Base-by-base conservation (phyloP, 169 alveolate species). In the Plasmodium cynomolgi region DNA sequence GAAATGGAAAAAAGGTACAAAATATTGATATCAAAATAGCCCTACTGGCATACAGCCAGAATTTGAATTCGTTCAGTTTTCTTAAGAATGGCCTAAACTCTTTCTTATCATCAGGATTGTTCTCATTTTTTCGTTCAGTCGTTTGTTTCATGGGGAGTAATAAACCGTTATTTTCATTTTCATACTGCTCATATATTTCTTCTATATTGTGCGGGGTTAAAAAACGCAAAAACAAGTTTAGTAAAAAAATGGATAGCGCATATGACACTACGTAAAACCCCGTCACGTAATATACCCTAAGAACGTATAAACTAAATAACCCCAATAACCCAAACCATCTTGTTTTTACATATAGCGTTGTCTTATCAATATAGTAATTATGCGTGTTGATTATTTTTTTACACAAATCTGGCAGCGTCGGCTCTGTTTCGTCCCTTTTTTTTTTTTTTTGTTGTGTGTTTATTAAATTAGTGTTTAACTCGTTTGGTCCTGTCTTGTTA, bases 61-160 rank as follows among this genome's bases (percentile, higher is more conserved):
- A 98, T 50, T 96, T 95, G 93, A 97, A 98, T 95, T 98, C 99
- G 84, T 96, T 95, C 90, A 98, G 84, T 92, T 98, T 97, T 47
- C 99, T 92, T 86, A 97, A 90, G 84, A 98, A 98, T 17, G 99
- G 99, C 95, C 96, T 96, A 93, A 97, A 98, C 82, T 98, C 99
- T 90, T 95, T 95, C 83, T 88, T 95, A 72, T 94, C 93, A 58
- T 85, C 96, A 23, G 74, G 44, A 54, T 91, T 79, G 41, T 75
- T 84, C 41, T 68, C 85, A 81, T 58, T 77, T 84, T 91, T 84
- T 72, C 39, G 68, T 81, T 83, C 92, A 34, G 39, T 39, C 56
- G 85, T 50, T 44, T 91, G 92, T 74, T 84, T 88, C 80, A 86
- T 80, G n/a, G 97, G 97, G 54, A 96, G 92, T 47, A 95, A 95